Base-by-base conservation (phyloP, 2,329 filamentous ascomycete genomes). In the Anisogramma anomala region DNA sequence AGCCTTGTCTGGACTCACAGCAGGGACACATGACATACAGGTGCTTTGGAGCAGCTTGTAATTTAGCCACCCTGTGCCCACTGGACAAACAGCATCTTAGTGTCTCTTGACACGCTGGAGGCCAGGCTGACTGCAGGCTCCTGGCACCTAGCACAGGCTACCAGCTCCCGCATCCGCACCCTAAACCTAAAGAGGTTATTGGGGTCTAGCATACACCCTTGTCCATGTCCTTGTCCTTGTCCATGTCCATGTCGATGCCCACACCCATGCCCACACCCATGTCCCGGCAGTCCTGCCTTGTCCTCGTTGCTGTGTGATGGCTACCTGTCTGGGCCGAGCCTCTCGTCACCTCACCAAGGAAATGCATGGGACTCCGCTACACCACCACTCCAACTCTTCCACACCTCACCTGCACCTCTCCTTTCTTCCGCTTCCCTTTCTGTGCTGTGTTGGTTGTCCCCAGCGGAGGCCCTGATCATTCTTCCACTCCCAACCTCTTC, bases 1-100 rank as follows among this genome's bases (percentile, higher is more conserved):
- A 44, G 31, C 44, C 44, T 37, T 44, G 37, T 26, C 7, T 7
- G 6, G 23, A 27, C 19, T 30, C 22, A 28, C 10, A 8, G 10
- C 14, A 36, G 20, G 10, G 23, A 25, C 13, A 23, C 9, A 25
- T 20, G 30, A 15, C 39, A 36, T 31, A 15, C 39, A 36, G 25
- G 43, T 46, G 36, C 25, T 25, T 25, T 32, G 23, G 39, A 44
- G 30, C 41, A 42, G 20, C 25, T 32, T 33, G 25, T 35, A 31
- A n/a, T 26, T 34, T 36, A 36, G 33, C 32, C 37, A 31, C 22
- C 10, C 25, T 33, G 27, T 33, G 25, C 19, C 30, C 19, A 23
- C 17, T 25, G 19, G 22, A 23, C 5, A 13, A 14, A 14, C 14
- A 36, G 33, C 17, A 13, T n/a, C 18, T 35, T 36, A n/a, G n/a